Base-by-base conservation (phyloP, 1,284 basidiomycete genomes). In the Puccinia coronata region DNA sequence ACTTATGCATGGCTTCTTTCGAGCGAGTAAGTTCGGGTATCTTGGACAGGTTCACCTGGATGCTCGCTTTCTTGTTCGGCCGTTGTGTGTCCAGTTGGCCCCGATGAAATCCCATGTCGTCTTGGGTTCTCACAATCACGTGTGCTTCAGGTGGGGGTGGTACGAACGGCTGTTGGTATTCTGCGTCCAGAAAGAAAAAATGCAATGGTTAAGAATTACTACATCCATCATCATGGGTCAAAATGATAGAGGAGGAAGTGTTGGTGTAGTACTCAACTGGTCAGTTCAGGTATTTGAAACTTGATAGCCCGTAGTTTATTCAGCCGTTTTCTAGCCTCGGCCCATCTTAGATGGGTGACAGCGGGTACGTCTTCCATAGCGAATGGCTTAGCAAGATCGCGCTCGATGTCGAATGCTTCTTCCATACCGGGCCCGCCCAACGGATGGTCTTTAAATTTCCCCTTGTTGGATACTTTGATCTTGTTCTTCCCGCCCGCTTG, bases 361-460 rank as follows among this genome's bases (percentile, higher is more conserved):
- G 31, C 78, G 43, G 78, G 78, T 5, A 80, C 78, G 25, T 80
- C 78, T 36, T 80, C 53, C 49, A 57, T 71, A 25, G 67, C 67
- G 39, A 80, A 80, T 16, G 69, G 78, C 18, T 80, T 71, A 16
- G 53, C 18, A 5, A 80, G 67, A 47, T 80, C 78, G 23, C 69
- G 67, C 2, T 71, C 55, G 25, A 80, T 80, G 47, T 80, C 78
- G 34, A 80, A 80, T 5, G 69, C 67, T 55, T 80, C 77, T 57
- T 80, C 78, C 69, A 80, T 61, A 0, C 78, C 78, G 11, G 78
- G 78, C 9, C 78, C 78, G 39, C 78, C 78, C 5, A 80, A n/a
- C 34, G 39, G 34, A 63, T 80, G 78, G 36, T 80, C 78, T 36
- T 80, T 80, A 20, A 80, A 63, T 43, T 59, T 70, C 25, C 78